phyloP scores from a whole-genome alignment of 129 eudicot genomes.

The Artemisia annua region DNA sequence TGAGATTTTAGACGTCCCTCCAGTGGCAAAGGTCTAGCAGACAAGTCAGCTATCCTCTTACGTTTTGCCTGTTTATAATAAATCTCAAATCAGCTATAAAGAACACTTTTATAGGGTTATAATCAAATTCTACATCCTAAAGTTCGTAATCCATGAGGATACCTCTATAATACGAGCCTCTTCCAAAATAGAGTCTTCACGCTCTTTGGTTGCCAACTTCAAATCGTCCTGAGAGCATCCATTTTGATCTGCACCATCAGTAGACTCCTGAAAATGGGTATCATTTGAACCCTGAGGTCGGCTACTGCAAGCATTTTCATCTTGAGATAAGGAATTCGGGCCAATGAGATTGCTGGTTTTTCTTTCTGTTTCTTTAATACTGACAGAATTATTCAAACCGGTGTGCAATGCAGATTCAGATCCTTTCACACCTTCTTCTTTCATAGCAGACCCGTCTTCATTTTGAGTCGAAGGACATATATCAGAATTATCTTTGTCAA shows the following conservation, averaged over 20 bases:
- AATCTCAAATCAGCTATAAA: slow-evolving; percentile 32
- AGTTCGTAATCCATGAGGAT: slow-evolving; percentile 8
- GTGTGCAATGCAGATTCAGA: slow-evolving; percentile 29
- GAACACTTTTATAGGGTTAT: background rate
- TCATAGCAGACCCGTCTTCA: slow-evolving; percentile 42
- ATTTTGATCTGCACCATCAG: slow-evolving; percentile 43
- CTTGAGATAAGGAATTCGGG: slow-evolving; percentile 27
- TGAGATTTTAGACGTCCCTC: slow-evolving; percentile 61
- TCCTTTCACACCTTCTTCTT: slow-evolving; percentile 38
- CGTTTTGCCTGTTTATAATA: slow-evolving; percentile 70
- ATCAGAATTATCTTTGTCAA: slow-evolving; percentile 25
- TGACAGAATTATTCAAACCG: slow-evolving; percentile 32
- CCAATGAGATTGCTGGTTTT: slow-evolving; percentile 24
- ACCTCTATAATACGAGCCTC: slow-evolving; percentile 88
- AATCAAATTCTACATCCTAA: slow-evolving; percentile 14
- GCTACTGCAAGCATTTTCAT: slow-evolving; percentile 32
- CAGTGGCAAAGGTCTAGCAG: slow-evolving; percentile 38
- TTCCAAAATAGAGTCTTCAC: slow-evolving; percentile 80
- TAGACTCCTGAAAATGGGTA: slow-evolving; percentile 34
- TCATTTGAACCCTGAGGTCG: slow-evolving; percentile 33
- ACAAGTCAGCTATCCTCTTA: slow-evolving; percentile 80
- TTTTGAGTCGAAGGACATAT: slow-evolving; percentile 26
- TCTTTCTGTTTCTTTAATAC: slow-evolving; percentile 35
- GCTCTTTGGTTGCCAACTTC: slow-evolving; percentile 50
- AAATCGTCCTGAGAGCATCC: slow-evolving; percentile 38